Base-by-base conservation (phyloP, 139 green algal species). In the Bryopsis sp. region DNA sequence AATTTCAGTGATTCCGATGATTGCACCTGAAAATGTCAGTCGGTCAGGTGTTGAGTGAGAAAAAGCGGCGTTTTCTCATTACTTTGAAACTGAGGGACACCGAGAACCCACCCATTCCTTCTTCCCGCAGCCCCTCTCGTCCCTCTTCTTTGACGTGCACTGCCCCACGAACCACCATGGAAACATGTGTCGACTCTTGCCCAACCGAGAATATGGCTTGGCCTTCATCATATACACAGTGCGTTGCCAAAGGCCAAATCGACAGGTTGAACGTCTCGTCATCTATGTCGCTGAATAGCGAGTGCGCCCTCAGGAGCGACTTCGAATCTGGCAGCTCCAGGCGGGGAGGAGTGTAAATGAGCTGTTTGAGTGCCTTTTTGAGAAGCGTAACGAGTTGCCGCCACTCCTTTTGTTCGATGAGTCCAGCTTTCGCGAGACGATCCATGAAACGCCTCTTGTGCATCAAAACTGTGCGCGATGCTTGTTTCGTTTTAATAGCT, bases 391-490 rank as follows among this genome's bases (percentile, higher is more conserved):
- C 43, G 15, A 54, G 43, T 19, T 54, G 43, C 15, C 43, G 43
- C 43, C 43, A 54, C 43, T 54, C 43, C 43, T 54, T 54, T 19
- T 54, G 43, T 32, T 75, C 70, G 35, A 75, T 47, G n/a, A 75
- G 60, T 43, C 70, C 70, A 15, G 58, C 58, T 47, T 39, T 62
- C 31, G 29, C 38, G n/a, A 75, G 38, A 22, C 26, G 35, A 7
- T 75, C 31, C 24, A 75, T 47, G 70, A 75, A 75, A 28, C 60
- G 37, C 24, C 35, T 33, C 60, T 75, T 75, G 1, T 75, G 50
- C 70, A 75, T 68, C n/a, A 75, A 59, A 2, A 75, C 70, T 22
- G 58, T 68, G 26, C 61, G 59, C 6, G 70, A n/a, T 15, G 70
- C 37, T 32, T 43, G 37, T 11, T 48, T n/a, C 15, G 70, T 75